Evolutionary conservation across 768 basidiomycete species (phyloP), one percentile per base, ranked within the genome.

Genomic region (Lyophyllum semitale): DNA sequence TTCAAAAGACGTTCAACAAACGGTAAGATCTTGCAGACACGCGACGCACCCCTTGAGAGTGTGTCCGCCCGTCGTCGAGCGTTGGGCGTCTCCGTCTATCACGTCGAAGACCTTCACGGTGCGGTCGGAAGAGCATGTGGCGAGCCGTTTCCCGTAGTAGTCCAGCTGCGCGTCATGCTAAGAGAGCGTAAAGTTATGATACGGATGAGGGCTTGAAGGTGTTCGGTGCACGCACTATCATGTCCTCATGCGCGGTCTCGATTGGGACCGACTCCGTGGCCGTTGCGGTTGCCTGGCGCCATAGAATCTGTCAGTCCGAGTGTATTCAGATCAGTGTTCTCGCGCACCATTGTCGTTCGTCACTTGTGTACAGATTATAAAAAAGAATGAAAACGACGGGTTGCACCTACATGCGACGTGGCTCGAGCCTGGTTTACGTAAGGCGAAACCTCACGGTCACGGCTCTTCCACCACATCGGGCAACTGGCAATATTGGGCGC

Each of bases 91-190:
- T 25, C 93, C 95, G 44, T 95, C 90, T 37, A 95, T 85, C 17
- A 98, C 89, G 64, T 97, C 94, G 67, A 98, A 98, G 9, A 98
- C 87, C 65, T 93, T 91, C 59, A 99, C 89, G 0, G 93, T 96
- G 50, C 94, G 82, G 74, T 99, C 97, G 0, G 93, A 95, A 1
- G 93, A 96, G 69, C 95, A 97, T 0, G 97, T 98, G 5, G 97
- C 97, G 3, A 99, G 85, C 40, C 95, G 85, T 71, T 95, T 94
- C 30, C 95, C 95, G 64, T 97, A 97, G 79, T 97, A 98, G 74
- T 99, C 96, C 18, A 99, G 77, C 65, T 98, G 97, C 18, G 96
- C 95, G 69, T 99, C 97, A 70, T 98, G 96, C 95, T 97, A n/a
- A 32, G 23, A 35, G 20, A 51, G 27, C 54, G 23, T 35, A 46